These are phyloP conservation scores for Hibiscus syriacus DNA, from an alignment of 345 rosid genomes.

Conservation along the genomic window DNA sequence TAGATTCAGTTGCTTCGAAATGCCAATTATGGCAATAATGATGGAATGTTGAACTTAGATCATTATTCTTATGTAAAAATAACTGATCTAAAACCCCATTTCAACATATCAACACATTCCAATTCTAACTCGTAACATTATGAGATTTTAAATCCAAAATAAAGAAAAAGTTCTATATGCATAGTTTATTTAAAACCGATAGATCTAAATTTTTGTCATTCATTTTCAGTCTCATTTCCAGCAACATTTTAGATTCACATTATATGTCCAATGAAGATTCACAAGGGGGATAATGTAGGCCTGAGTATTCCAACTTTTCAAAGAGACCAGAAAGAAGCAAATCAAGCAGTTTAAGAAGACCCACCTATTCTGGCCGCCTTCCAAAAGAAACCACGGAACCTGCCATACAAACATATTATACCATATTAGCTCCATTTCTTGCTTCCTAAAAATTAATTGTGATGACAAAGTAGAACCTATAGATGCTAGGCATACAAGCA, in stretches of 20 bases:
- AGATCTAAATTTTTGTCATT: neutral
- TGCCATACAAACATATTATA: slow-evolving; percentile 22
- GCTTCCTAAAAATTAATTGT: neutral
- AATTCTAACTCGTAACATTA: neutral
- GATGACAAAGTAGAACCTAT: neutral
- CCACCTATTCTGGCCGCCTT: too few species aligned
- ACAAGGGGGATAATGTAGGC: neutral
- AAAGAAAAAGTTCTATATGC: neutral
- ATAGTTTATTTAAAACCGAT: too few species aligned
- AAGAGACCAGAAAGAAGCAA: neutral
- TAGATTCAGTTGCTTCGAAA: too few species aligned
- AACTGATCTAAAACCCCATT: neutral
- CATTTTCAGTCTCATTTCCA: neutral
- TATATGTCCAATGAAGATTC: neutral
- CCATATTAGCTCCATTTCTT: slow-evolving; percentile 6
- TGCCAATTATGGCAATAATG: too few species aligned
- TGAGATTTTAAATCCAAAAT: neutral
- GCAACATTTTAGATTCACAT: neutral
- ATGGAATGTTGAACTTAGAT: neutral
- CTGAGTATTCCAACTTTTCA: neutral
- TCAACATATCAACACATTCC: neutral
- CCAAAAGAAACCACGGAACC: too few species aligned
- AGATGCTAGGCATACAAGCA: neutral
- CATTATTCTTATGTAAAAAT: neutral
- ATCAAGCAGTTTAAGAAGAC: slow-evolving; percentile 67